Conservation (phyloP, 2,329 filamentous ascomycete species). For the Thermothelomyces thermophilus region DNA sequence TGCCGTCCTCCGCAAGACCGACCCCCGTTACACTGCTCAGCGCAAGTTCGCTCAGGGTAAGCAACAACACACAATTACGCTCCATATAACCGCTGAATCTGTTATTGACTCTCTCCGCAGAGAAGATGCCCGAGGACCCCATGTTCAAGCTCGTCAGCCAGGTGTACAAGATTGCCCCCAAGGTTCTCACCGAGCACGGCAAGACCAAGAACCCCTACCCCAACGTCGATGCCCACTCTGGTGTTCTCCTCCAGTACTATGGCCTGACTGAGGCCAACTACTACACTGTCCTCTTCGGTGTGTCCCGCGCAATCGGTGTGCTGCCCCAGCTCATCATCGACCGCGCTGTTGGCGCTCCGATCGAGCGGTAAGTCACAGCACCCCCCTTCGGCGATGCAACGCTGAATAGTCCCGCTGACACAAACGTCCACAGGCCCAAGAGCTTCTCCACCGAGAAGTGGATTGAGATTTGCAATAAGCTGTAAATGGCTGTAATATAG, state of each 20-base stretch:
- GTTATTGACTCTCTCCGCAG: slow-evolving; percentile 31
- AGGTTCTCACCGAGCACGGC: slow-evolving; percentile 97
- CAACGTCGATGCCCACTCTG: slow-evolving; percentile 98
- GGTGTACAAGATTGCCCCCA: slow-evolving; percentile 99
- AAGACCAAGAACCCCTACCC: slow-evolving; percentile 99
- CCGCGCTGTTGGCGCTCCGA: slow-evolving; percentile 91
- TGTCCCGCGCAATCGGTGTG: slow-evolving; percentile 95
- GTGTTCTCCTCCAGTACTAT: slow-evolving; percentile 99
- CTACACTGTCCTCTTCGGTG: slow-evolving; percentile 99
- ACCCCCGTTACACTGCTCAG: slow-evolving; percentile 97
- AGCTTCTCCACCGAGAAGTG: slow-evolving; percentile 97
- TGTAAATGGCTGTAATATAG: slow-evolving; percentile 76
- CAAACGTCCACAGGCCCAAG: slow-evolving; percentile 60
- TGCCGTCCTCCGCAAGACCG: slow-evolving; percentile 98
- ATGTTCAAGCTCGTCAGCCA: slow-evolving; percentile 99
- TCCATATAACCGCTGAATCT: not conserved
- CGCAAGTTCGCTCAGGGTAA: slow-evolving; percentile 79
- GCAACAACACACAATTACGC: slow-evolving; percentile 12
- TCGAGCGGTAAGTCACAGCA: slow-evolving; percentile 60
- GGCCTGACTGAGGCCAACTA: slow-evolving; percentile 98
- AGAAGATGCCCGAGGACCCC: slow-evolving; percentile 91
- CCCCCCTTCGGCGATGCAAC: not conserved
- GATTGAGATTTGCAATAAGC: slow-evolving; percentile 85
- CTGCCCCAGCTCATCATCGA: slow-evolving; percentile 99
- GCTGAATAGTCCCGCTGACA: slow-evolving; percentile 10